Conservation (phyloP, 805 yeast species). For the Grigorovia yakushimaensis region DNA sequence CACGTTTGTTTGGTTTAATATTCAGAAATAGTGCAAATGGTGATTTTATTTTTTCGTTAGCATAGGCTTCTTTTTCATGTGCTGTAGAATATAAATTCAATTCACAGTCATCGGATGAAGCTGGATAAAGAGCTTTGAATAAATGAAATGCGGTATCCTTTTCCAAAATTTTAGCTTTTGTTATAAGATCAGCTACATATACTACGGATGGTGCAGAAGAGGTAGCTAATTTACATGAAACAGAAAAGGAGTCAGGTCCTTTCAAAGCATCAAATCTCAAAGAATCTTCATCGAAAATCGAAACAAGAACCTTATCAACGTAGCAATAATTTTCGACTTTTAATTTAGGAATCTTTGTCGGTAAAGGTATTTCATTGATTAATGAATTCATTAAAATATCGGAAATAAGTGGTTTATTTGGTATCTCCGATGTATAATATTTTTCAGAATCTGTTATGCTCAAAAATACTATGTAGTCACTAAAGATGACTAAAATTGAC, state of each 20-base stretch:
- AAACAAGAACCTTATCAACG: conserved; percentile 45
- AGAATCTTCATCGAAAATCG: conserved; percentile 29
- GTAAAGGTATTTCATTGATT: conserved; percentile 72
- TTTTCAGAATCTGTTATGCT: conserved; percentile 37
- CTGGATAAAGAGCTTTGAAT: conserved; percentile 39
- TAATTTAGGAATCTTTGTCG: conserved; percentile 54
- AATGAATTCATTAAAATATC: conserved; percentile 86
- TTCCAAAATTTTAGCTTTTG: conserved; percentile 64
- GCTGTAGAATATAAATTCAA: conserved; percentile 54
- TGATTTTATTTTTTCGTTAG: conserved; percentile 46
- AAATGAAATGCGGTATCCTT: conserved; percentile 83
- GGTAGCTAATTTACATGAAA: conserved; percentile 18
- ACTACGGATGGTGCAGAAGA: conserved; percentile 41
- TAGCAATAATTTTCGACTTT: conserved; percentile 59
- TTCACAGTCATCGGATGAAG: conserved; percentile 19
- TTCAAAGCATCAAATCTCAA: conserved; percentile 23
- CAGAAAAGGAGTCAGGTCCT: conserved; percentile 13
- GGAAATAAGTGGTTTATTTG: conserved; percentile 46
- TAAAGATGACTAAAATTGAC: conserved; percentile 65
- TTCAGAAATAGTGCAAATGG: conserved; percentile 62
- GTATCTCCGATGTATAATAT: conserved; percentile 13
- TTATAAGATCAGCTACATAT: conserved; percentile 38
- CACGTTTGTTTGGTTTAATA: conserved; percentile 31
- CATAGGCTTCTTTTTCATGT: conserved; percentile 47
- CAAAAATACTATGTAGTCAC: conserved; percentile 66